Evolutionary conservation across 2,329 filamentous ascomycete species (phyloP).

Genomic region (Paecilomyces sp.): DNA sequence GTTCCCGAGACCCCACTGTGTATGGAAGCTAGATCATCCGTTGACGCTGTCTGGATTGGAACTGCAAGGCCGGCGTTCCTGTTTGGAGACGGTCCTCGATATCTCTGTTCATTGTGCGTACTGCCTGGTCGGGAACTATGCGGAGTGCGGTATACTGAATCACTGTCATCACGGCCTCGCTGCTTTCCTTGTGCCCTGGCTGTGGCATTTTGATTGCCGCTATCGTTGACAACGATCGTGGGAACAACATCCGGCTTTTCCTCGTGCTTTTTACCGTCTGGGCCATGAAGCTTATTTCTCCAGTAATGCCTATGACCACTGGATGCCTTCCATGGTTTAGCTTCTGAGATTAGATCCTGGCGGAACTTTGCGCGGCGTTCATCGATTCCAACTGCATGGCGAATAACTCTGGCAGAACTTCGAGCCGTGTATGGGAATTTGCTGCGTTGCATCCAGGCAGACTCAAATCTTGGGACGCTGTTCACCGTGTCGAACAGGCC

Average conservation of each 20-base stretch:
- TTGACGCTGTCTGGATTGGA: slow-evolving; percentile 18
- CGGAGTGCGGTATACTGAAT: slow-evolving; percentile 22
- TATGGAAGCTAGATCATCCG: slow-evolving; percentile 23
- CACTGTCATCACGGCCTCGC: slow-evolving; percentile 10
- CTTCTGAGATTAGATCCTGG: slow-evolving; percentile 48
- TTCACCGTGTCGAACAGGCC: slow-evolving; percentile 80
- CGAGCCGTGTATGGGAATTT: slow-evolving; percentile 60
- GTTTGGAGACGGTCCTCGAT: slow-evolving; percentile 18
- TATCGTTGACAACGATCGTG: slow-evolving; percentile 24
- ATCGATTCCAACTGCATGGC: slow-evolving; percentile 53
- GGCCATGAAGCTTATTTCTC: slow-evolving; percentile 9
- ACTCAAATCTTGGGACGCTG: slow-evolving; percentile 70
- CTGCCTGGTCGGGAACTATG: slow-evolving; percentile 15
- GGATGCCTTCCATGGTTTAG: slow-evolving; percentile 21
- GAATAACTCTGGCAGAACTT: slow-evolving; percentile 48
- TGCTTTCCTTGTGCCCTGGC: slow-evolving; percentile 4
- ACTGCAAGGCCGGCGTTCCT: slow-evolving; percentile 16
- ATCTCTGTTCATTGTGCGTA: slow-evolving; percentile 12
- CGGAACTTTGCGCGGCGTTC: slow-evolving; percentile 53
- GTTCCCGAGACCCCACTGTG: slow-evolving; percentile 21
- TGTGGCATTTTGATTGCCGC: slow-evolving; percentile 4
- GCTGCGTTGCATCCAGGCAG: slow-evolving; percentile 63
- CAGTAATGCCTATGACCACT: slow-evolving; percentile 12
- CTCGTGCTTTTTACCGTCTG: slow-evolving; percentile 5
- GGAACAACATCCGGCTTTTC: slow-evolving; percentile 16